A percentile compares a stretch with the other conserved stretches of the same genome.
Conservation (phyloP, 2,329 filamentous ascomycete species). For the Talaromyces atroroseus region DNA sequence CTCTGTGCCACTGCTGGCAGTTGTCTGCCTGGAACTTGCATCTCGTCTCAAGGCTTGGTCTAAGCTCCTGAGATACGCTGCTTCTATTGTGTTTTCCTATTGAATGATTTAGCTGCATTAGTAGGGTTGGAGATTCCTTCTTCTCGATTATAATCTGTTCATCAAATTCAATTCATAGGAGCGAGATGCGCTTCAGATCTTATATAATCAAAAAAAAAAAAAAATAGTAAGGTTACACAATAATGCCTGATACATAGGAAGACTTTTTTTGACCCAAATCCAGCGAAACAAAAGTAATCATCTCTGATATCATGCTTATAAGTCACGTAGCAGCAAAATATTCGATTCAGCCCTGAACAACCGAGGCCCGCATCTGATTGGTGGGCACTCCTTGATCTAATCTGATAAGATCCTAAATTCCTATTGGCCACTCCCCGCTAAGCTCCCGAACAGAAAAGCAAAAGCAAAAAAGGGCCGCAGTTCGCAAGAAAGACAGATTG, state of each 20-base stretch:
- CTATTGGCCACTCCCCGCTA: not conserved
- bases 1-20: not conserved
- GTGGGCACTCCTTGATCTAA: conserved; percentile 1
- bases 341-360: no score
- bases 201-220: not conserved
- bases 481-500: not conserved
- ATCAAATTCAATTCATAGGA: not conserved
- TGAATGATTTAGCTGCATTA: no score
- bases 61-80: no score
- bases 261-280: not conserved
- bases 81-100: no score
- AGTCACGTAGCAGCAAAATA: no score
- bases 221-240: not conserved
- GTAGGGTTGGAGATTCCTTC: not conserved
- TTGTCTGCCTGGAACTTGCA: not conserved
- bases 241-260: not conserved
- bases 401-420: not conserved
- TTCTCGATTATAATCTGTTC: not conserved
- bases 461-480: not conserved
- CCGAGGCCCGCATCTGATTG: no score
- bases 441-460: conserved; percentile 1
- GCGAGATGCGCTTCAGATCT: not conserved
- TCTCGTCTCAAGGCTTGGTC: not conserved
- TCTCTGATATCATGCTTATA: no score
- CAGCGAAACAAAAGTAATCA: no score